Evolutionary conservation across 164 flowering plant genomes (phyloP).

Genomic region (Platanus orientalis): DNA sequence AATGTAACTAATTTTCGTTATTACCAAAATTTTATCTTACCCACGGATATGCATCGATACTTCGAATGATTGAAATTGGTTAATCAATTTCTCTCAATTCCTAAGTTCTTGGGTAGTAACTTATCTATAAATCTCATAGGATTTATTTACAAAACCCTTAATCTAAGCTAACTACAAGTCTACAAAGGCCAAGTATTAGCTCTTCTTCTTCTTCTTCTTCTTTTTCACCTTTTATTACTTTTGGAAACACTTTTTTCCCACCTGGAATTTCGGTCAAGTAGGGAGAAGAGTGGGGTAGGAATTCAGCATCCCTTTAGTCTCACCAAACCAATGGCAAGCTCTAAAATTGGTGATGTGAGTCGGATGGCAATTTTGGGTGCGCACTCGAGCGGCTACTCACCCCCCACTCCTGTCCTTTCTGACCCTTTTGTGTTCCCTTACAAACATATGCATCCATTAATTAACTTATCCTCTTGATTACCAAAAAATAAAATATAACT

Average conservation of each 20-base stretch:
- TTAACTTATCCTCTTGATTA: not conserved
- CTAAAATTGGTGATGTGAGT: conserved; percentile 7
- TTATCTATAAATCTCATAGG: too few relatives aligned
- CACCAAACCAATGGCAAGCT: not conserved
- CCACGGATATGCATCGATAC: too few relatives aligned
- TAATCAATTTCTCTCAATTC: too few relatives aligned
- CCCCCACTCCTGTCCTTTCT: not conserved
- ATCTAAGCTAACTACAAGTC: too few relatives aligned
- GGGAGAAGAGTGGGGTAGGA: not conserved
- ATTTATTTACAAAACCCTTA: too few relatives aligned
- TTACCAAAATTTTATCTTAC: too few relatives aligned
- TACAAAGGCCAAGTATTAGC: too few relatives aligned
- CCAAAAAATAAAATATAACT: too few relatives aligned
- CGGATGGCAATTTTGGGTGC: conserved; percentile 13
- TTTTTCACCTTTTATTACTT: not conserved
- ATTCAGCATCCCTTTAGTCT: not conserved
- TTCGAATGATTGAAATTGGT: too few relatives aligned
- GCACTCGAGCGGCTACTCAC: not conserved
- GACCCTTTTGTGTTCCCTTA: not conserved
- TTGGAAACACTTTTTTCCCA: conserved; percentile 1
- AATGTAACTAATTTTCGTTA: too few relatives aligned
- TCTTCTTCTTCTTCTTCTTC: not conserved
- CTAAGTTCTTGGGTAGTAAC: too few relatives aligned
- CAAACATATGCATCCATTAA: not conserved
- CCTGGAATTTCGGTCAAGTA: not conserved